Percentiles rank a stretch among this genome's conserved stretches.
Evolutionary conservation across 2,329 filamentous ascomycete genomes (phyloP).

Genomic region (Clonostachys rhizophaga): DNA sequence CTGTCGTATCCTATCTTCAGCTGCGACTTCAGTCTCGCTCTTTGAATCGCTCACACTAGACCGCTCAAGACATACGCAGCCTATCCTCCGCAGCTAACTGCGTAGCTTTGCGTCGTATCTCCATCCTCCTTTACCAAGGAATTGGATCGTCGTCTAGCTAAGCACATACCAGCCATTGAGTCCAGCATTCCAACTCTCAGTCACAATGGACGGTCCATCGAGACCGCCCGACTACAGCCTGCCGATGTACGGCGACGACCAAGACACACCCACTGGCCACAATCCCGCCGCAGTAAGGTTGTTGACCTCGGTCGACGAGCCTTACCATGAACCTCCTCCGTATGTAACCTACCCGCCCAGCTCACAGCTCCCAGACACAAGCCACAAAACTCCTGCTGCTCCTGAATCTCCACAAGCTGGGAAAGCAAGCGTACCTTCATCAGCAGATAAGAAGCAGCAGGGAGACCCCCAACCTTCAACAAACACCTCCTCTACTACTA

Average conservation of each 20-base stretch:
- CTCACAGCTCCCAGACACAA: neutral
- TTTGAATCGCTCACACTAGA: too few relatives aligned
- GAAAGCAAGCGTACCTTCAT: neutral
- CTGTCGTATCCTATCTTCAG: too few relatives aligned
- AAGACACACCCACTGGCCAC: constrained; percentile 38
- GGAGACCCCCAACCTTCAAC: too few relatives aligned
- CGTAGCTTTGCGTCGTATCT: too few relatives aligned
- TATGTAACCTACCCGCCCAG: constrained; percentile 39
- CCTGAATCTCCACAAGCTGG: neutral
- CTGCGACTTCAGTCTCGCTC: too few relatives aligned
- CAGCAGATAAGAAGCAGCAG: neutral
- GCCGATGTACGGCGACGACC: constrained; percentile 40
- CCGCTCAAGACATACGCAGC: too few relatives aligned
- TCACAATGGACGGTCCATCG: constrained; percentile 43
- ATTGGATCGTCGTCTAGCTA: too few relatives aligned
- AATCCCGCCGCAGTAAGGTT: constrained; percentile 53
- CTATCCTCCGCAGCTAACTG: too few relatives aligned
- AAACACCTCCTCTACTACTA: too few relatives aligned
- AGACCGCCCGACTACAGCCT: constrained; percentile 54
- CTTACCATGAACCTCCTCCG: constrained; percentile 38
- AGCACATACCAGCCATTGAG: too few relatives aligned
- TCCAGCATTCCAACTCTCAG: constrained; percentile 3
- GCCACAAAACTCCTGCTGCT: neutral
- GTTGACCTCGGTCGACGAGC: constrained; percentile 58
- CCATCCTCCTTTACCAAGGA: too few relatives aligned